Evolutionary conservation across 805 yeast species (phyloP), one percentile per base, ranked within the genome.

Genomic region (Saccharomycodes ludwigii): DNA sequence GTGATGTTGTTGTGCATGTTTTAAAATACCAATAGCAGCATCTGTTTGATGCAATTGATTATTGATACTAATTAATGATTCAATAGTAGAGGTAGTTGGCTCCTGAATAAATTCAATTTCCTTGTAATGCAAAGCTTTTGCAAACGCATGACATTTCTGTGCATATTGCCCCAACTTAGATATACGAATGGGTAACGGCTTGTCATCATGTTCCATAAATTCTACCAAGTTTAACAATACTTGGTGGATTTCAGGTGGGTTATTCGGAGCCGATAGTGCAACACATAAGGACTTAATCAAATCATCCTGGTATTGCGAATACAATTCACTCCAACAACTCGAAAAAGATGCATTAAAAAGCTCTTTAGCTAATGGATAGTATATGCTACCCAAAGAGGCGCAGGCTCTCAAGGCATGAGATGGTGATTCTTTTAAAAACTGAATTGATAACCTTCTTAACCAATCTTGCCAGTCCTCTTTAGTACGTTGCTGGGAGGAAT

Each of bases 391-490:
- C 32, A 91, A 60, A 6, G 79, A 76, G 2, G 94, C 81, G 51
- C 98, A 91, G 0, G 96, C 95, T 41, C 96, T 67, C 24, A 91
- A 64, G 2, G 96, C 93, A 45, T 82, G 94, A 0, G 95, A 83
- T 2, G 99, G 95, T 21, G 95, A 82, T 50, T 86, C 95, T 44
- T 81, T 83, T 40, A 91, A 59, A 21, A 91, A 54, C 47, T 85
- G 95, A 32, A 84, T 79, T 43, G 91, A 76, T 29, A 91, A 62
- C 36, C 91, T 65, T 37, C 94, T 71, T 41, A 85, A 74, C 99
- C 99, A 91, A 48, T 91, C 97, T 44, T 81, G 88, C 98, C 98
- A 91, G 43, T 91, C 98, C 44, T 86, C 97, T 43, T 76, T 76
- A 0, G 96, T 83, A 32, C 93, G 70, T 41, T 88, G 72, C 42